Conservation (phyloP, 306 rosid genomes). For the Neltuma alba region DNA sequence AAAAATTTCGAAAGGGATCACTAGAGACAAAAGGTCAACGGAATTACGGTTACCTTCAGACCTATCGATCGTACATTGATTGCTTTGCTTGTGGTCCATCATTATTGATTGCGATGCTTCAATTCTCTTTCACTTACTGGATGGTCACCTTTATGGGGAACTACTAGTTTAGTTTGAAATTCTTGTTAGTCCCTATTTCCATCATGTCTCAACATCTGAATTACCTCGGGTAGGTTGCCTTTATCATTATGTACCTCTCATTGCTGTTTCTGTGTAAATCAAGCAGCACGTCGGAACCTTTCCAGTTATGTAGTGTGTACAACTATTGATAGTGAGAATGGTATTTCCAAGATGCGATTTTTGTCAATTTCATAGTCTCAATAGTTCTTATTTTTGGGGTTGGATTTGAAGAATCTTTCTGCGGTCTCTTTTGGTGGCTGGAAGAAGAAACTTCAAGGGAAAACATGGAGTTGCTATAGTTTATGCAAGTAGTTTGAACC, state of each 20-base stretch:
- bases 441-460: slow-evolving; percentile 1
- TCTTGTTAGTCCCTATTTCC: slow-evolving; percentile 13
- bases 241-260: not conserved
- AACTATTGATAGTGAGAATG: not conserved
- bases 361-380: not conserved
- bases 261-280: slow-evolving; percentile 5
- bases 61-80: slow-evolving; percentile 40
- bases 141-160: slow-evolving; percentile 1
- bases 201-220: slow-evolving; percentile 29
- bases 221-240: not conserved
- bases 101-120: slow-evolving; percentile 22
- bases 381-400: not conserved
- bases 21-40: not conserved
- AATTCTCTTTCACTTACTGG: slow-evolving; percentile 29
- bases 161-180: slow-evolving; percentile 10
- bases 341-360: not conserved
- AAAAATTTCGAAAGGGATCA: not conserved
- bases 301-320: not conserved
- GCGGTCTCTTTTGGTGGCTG: slow-evolving; percentile 25
- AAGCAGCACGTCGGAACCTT: not conserved
- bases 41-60: not conserved
- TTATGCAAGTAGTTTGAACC: slow-evolving; percentile 9
- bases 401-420: not conserved
- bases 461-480: slow-evolving; percentile 12
- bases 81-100: slow-evolving; percentile 23